These are phyloP conservation scores for Paramecium bursaria DNA, from an alignment of 73 alveolate species.

Conservation along the genomic window DNA sequence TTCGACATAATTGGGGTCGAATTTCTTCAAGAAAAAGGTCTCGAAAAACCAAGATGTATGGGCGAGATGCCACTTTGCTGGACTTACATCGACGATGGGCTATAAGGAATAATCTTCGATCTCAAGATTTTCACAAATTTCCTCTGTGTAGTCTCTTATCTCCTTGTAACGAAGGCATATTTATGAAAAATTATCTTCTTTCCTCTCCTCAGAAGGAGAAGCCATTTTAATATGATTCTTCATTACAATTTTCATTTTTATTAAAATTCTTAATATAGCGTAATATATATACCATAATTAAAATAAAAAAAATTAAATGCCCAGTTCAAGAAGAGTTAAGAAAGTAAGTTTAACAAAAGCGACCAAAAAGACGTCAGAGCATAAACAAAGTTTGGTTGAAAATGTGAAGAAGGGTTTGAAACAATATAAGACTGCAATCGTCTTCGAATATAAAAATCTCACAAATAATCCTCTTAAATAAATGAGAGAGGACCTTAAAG, in stretches of 20 bases:
- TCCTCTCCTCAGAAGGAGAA: too few species aligned
- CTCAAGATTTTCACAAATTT: background rate
- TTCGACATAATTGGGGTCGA: background rate
- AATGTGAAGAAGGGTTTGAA: constrained; percentile 22
- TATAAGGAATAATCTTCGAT: background rate
- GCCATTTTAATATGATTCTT: too few species aligned
- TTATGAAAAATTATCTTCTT: too few species aligned
- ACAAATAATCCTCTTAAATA: constrained; percentile 51
- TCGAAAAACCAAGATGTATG: background rate
- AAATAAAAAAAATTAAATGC: too few species aligned
- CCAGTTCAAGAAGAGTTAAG: too few species aligned
- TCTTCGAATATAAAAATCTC: constrained; percentile 22
- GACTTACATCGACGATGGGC: background rate
- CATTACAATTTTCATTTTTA: too few species aligned
- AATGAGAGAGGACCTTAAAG: constrained; percentile 17
- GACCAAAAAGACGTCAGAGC: constrained; percentile 27
- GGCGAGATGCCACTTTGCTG: background rate
- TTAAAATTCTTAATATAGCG: too few species aligned
- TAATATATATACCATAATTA: too few species aligned
- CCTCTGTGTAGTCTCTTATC: background rate
- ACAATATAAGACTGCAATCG: constrained; percentile 23
- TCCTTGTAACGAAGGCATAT: too few species aligned
- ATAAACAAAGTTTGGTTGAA: constrained; percentile 37
- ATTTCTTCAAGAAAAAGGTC: background rate
- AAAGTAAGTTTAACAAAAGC: constrained; percentile 27